Conservation (phyloP, 192 early-diverging fungal genomes). For the Backusella circina region DNA sequence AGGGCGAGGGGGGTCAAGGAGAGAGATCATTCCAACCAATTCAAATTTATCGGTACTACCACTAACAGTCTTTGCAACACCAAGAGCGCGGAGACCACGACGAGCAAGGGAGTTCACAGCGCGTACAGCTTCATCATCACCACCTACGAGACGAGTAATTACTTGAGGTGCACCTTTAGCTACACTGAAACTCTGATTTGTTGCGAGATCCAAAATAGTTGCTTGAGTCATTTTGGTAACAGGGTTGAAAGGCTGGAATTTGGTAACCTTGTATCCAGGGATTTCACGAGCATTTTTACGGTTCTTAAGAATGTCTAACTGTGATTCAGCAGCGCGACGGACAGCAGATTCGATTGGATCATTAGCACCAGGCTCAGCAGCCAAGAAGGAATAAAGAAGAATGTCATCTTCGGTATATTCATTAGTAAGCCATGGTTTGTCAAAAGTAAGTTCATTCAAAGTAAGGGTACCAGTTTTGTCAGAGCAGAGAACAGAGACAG, state of each 20-base stretch:
- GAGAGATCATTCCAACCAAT: conserved; percentile 87
- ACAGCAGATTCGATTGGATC: conserved; percentile 91
- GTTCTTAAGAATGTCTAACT: conserved; percentile 62
- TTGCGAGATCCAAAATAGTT: conserved; percentile 75
- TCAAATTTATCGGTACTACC: conserved; percentile 64
- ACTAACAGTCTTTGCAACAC: conserved; percentile 80
- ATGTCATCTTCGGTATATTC: conserved; percentile 72
- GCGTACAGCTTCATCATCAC: conserved; percentile 64
- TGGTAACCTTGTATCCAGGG: conserved; percentile 90
- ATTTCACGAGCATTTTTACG: conserved; percentile 47
- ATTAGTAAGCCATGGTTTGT: conserved; percentile 75
- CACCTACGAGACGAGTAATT: conserved; percentile 67
- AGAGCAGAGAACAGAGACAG: conserved; percentile 80
- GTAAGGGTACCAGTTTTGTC: conserved; percentile 93
- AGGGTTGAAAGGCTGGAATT: conserved; percentile 93
- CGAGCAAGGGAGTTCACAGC: conserved; percentile 75
- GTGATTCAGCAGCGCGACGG: conserved; percentile 76
- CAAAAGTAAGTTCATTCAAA: conserved; percentile 90
- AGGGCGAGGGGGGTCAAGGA: conserved; percentile 86
- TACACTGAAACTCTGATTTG: conserved; percentile 69
- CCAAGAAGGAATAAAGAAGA: conserved; percentile 76
- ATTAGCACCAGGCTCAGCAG: conserved; percentile 86
- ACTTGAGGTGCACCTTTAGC: conserved; percentile 91
- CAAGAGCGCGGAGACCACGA: conserved; percentile 87
- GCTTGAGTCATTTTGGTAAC: conserved; percentile 89